A percentile compares a stretch with the other conserved stretches of the same genome.
Evolutionary conservation across 768 basidiomycete genomes (phyloP).

Genomic region (Suillus alpinus): DNA sequence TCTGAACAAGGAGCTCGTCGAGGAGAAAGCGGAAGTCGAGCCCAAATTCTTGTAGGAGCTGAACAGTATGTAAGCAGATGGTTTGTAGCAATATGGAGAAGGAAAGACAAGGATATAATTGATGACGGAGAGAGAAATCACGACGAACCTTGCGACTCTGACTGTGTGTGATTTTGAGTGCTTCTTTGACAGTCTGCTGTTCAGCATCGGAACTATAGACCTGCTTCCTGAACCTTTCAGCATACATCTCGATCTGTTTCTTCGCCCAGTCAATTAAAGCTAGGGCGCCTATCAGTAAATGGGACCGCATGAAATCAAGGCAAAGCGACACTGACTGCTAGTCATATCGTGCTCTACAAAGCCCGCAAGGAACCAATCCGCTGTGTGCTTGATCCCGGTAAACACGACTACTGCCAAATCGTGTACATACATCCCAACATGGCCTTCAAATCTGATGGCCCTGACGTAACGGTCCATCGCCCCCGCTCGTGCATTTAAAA

Average conservation of each 20-base stretch:
- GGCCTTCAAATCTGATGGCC: slow-evolving; percentile 87
- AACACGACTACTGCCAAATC: slow-evolving; percentile 89
- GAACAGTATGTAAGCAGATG: background rate
- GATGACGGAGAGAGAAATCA: background rate
- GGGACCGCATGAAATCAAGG: background rate
- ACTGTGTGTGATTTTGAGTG: slow-evolving; percentile 67
- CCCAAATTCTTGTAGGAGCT: slow-evolving; percentile 91
- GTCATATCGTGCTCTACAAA: slow-evolving; percentile 96
- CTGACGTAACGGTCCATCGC: slow-evolving; percentile 77
- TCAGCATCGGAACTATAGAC: slow-evolving; percentile 85
- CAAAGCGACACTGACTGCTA: slow-evolving; percentile 58
- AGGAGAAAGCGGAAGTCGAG: slow-evolving; percentile 93
- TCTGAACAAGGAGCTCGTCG: slow-evolving; percentile 60
- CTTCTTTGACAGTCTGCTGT: slow-evolving; percentile 68
- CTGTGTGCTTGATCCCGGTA: slow-evolving; percentile 93
- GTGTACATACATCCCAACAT: slow-evolving; percentile 79
- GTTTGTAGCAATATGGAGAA: background rate
- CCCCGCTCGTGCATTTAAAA: slow-evolving; percentile 73
- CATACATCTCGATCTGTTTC: slow-evolving; percentile 78
- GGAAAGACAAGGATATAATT: background rate
- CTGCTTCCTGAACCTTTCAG: slow-evolving; percentile 84
- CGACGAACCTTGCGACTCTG: slow-evolving; percentile 82
- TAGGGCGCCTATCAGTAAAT: slow-evolving; percentile 27
- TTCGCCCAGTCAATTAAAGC: slow-evolving; percentile 96
- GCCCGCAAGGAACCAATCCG: slow-evolving; percentile 95